Conservation (phyloP, 1,284 basidiomycete genomes). For the Caloboletus firmus region DNA sequence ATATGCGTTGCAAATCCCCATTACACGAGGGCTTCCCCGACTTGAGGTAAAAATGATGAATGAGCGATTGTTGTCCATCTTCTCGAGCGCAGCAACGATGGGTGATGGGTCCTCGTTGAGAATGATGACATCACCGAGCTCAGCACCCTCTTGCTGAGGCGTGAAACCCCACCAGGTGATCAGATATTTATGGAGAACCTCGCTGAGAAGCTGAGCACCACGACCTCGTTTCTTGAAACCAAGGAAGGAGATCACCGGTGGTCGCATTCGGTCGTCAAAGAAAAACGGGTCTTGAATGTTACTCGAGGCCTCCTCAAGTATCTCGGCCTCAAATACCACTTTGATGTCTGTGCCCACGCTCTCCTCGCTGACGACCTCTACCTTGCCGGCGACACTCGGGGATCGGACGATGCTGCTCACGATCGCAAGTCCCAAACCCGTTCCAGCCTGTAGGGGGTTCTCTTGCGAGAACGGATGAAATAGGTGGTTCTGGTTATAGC, state of each 20-base stretch:
- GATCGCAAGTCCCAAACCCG: conserved; percentile 94
- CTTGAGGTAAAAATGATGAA: conserved; percentile 75
- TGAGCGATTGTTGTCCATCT: conserved; percentile 58
- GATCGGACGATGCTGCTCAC: conserved; percentile 92
- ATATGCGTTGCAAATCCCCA: conserved; percentile 65
- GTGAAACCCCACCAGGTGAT: conserved; percentile 78
- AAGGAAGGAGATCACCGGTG: conserved; percentile 65
- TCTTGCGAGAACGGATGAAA: conserved; percentile 98
- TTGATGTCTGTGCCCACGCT: conserved; percentile 93
- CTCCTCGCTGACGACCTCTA: conserved; percentile 87
- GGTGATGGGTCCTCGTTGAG: conserved; percentile 77
- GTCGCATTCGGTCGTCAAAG: conserved; percentile 44
- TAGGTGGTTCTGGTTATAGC: conserved; percentile 71
- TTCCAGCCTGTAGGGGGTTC: conserved; percentile 88
- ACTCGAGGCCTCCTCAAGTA: conserved; percentile 45
- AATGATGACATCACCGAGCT: conserved; percentile 74
- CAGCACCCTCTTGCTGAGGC: conserved; percentile 44
- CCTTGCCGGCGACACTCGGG: conserved; percentile 83
- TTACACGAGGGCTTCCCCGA: conserved; percentile 64
- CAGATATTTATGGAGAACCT: conserved; percentile 69
- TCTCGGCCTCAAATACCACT: conserved; percentile 80
- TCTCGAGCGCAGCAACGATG: conserved; percentile 57
- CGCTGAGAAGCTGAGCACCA: conserved; percentile 68
- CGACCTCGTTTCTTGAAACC: conserved; percentile 70
- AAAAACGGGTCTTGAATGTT: conserved; percentile 46